Conservation (phyloP, 371 early-diverging fungal species). For the Apophysomyces elegans region DNA sequence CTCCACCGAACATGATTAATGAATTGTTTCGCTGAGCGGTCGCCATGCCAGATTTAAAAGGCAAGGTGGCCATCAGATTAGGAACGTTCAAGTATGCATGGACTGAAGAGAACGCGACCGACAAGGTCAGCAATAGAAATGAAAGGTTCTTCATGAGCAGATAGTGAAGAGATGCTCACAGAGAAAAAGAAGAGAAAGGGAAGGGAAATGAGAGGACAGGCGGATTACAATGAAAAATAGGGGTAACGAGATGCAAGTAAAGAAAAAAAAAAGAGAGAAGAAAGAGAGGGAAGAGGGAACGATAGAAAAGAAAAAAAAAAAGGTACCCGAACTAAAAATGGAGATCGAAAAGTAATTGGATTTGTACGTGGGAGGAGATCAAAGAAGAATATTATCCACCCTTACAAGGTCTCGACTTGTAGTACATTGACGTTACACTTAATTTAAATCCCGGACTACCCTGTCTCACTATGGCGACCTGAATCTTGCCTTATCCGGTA, state of each 20-base stretch:
- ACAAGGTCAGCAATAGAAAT: conserved; percentile 21
- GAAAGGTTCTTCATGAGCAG: conserved; percentile 16
- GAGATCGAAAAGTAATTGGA: conserved; percentile 7
- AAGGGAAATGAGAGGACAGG: conserved; percentile 14
- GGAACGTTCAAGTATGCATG: conserved; percentile 30
- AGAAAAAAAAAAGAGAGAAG: conserved; percentile 13
- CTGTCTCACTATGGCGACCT: not conserved
- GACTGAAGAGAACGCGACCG: conserved; percentile 3
- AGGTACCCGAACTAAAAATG: conserved; percentile 13
- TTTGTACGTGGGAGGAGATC: conserved; percentile 11
- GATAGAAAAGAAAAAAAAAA: conserved; percentile 14
- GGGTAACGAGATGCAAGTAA: conserved; percentile 4
- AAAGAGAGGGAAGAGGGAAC: not conserved
- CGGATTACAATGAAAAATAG: conserved; percentile 1
- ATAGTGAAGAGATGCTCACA: conserved; percentile 13
- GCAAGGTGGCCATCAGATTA: conserved; percentile 24
- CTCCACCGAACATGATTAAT: conserved; percentile 40
- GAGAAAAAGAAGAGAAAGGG: conserved; percentile 12
- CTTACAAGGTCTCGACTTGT: conserved; percentile 9
- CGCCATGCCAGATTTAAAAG: conserved; percentile 35
- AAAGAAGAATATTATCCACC: conserved; percentile 1
- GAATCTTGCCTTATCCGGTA: not conserved
- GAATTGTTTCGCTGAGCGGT: conserved; percentile 27
- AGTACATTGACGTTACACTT: conserved; percentile 7
- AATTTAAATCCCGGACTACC: conserved; percentile 5